These are phyloP conservation scores for Candida oleophila DNA, from an alignment of 805 yeast genomes.

Conservation along the genomic window DNA sequence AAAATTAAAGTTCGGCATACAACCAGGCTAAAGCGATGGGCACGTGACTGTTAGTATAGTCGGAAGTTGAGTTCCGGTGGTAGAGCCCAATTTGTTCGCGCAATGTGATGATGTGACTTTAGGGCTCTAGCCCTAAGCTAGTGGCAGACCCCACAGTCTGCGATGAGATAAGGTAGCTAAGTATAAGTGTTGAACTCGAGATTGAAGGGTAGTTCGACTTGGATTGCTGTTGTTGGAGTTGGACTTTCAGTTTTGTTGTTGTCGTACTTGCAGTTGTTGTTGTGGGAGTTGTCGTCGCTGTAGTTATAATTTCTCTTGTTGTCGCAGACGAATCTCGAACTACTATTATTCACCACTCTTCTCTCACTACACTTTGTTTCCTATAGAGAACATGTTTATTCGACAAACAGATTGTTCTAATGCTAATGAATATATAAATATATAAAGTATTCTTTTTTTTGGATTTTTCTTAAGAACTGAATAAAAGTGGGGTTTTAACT, in stretches of 20 bases:
- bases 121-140: too few relatives aligned
- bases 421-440: conserved; percentile 18
- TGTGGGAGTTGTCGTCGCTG: not conserved
- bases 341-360: not conserved
- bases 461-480: conserved; percentile 4
- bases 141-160: too few relatives aligned
- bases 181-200: too few relatives aligned
- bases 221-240: too few relatives aligned
- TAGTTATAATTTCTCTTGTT: too few relatives aligned
- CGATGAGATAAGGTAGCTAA: too few relatives aligned
- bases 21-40: not conserved
- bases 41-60: not conserved
- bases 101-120: too few relatives aligned
- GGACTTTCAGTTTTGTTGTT: too few relatives aligned
- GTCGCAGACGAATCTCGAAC: too few relatives aligned
- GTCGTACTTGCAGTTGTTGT: too few relatives aligned
- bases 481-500: conserved; percentile 7
- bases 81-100: too few relatives aligned
- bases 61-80: not conserved
- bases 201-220: too few relatives aligned
- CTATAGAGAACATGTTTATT: conserved; percentile 36
- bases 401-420: conserved; percentile 40
- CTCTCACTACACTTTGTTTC: not conserved
- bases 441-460: not conserved
- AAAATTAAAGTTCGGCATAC: not conserved